phyloP scores from a whole-genome alignment of 768 basidiomycete genomes.

The Trametes cinnabarina region DNA sequence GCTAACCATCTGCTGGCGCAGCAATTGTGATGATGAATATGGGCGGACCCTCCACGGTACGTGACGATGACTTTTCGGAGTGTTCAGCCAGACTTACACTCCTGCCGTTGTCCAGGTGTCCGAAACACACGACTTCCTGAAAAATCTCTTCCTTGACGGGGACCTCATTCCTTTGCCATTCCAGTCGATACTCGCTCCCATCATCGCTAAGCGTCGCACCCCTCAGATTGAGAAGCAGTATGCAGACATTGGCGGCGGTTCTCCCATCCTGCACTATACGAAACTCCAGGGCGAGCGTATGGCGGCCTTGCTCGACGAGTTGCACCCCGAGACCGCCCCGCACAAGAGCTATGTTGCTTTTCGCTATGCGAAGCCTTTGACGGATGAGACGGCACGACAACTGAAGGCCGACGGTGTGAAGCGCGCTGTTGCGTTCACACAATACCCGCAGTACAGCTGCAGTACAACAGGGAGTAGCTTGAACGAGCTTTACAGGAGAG shows the following conservation, averaged over 20 bases:
- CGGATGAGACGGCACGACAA: conserved; percentile 74
- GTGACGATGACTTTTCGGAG: conserved; percentile 22
- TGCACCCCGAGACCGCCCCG: conserved; percentile 90
- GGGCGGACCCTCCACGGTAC: conserved; percentile 93
- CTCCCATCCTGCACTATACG: conserved; percentile 91
- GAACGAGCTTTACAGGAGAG: conserved; percentile 82
- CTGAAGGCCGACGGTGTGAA: conserved; percentile 90
- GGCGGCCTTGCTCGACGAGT: conserved; percentile 87
- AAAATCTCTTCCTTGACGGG: conserved; percentile 84
- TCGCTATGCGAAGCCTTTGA: conserved; percentile 88
- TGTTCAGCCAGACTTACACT: background rate
- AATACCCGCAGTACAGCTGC: conserved; percentile 98
- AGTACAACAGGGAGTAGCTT: conserved; percentile 97
- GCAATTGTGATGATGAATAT: conserved; percentile 98
- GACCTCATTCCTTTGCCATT: conserved; percentile 96
- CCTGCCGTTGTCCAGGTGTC: conserved; percentile 53
- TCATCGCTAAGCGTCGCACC: conserved; percentile 85
- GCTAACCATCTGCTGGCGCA: conserved; percentile 21
- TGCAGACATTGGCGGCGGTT: conserved; percentile 91
- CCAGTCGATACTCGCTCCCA: conserved; percentile 82
- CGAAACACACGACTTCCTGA: conserved; percentile 92
- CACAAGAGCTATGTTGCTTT: conserved; percentile 97
- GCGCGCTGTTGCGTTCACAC: conserved; percentile 92
- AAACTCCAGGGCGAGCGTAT: conserved; percentile 85
- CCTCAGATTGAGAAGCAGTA: conserved; percentile 96